Base-by-base conservation (phyloP, 1,139 yeast genomes). In the Yarrowia galli region DNA sequence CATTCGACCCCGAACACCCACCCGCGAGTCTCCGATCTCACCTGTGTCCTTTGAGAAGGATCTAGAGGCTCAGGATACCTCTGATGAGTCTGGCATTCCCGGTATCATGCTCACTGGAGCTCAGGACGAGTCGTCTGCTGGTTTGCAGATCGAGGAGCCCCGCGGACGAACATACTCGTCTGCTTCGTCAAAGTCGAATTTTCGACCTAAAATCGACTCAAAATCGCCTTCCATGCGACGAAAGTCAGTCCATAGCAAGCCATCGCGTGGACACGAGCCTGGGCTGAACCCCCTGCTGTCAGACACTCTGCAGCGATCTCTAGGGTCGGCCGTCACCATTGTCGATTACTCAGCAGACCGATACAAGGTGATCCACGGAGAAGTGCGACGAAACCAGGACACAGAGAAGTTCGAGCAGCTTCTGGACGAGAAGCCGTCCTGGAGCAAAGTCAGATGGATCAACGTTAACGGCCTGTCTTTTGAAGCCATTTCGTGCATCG, bases 391-490 rank as follows among this genome's bases (percentile, higher is more conserved):
- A 23, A 68, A 68, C 53, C 68, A 51, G 67, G 46, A 32, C 13
- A 61, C 66, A 3, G 45, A 36, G 12, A 73, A 71, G 73, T 75
- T 70, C 43, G 70, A 51, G 53, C 72, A 67, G 61, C 76, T 69
- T 65, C 72, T 73, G 64, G 70, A 54, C 71, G 72, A 67, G 69
- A 81, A 80, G 51, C 86, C 86, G 0, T 51, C 70, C 0, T 83
- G 87, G 86, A 77, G 85, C 3, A 76, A 79, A 65, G 85, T 85
- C 0, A 76, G 87, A 15, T 84, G 87, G 87, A 79, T 84, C 67
- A 83, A 82, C 70, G 85, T 85, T 16, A 84, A 84, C 71, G 88
- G 88, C 0, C 74, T 84, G 25, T 82, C 87, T 0, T 84, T 86
- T 85, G 87, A 84, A 68, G 85, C 86, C 13, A 80, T 84, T 10